Percentiles rank a stretch among this genome's conserved stretches.
phyloP scores from a whole-genome alignment of 768 basidiomycete species.

The Lactarius pseudohatsudake region DNA sequence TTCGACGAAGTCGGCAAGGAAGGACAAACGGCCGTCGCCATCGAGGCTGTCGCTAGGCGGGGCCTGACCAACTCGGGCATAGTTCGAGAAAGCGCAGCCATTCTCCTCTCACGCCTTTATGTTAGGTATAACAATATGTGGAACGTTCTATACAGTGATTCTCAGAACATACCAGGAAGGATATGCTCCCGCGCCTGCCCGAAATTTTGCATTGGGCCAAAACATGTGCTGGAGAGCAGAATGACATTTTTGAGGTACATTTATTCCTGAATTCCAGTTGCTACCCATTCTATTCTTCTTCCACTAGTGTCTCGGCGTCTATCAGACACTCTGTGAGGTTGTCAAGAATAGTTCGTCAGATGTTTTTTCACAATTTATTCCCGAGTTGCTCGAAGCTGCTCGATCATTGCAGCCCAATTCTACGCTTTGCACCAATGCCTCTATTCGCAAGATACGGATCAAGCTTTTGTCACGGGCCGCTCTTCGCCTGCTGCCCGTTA shows the following conservation, averaged over 20 bases:
- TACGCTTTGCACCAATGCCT: constrained; percentile 52
- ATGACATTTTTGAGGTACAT: constrained; percentile 26
- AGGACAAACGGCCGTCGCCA: constrained; percentile 52
- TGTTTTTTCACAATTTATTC: constrained; percentile 46
- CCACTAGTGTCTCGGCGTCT: constrained; percentile 60
- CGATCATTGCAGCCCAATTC: constrained; percentile 43
- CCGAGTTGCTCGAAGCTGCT: constrained; percentile 48
- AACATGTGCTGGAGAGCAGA: constrained; percentile 3
- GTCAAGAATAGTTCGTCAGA: constrained; percentile 60
- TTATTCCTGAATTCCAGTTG: neutral
- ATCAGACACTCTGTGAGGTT: constrained; percentile 71
- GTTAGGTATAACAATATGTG: constrained; percentile 52
- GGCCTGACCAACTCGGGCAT: constrained; percentile 70
- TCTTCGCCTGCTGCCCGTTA: constrained; percentile 58
- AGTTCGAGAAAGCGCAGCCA: constrained; percentile 80
- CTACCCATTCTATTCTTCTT: constrained; percentile 7
- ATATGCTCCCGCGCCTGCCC: constrained; percentile 36
- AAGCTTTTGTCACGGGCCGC: constrained; percentile 71
- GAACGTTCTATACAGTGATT: constrained; percentile 12
- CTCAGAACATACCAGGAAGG: constrained; percentile 48
- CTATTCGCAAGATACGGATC: constrained; percentile 64
- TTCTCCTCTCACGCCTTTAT: constrained; percentile 80
- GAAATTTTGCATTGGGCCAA: constrained; percentile 23
- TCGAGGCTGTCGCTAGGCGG: constrained; percentile 59
- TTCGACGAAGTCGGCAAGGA: constrained; percentile 64